A percentile compares a stretch with the other conserved stretches of the same genome.
phyloP scores from a whole-genome alignment of 805 yeast genomes.

The Saccharomyces mikatae region DNA sequence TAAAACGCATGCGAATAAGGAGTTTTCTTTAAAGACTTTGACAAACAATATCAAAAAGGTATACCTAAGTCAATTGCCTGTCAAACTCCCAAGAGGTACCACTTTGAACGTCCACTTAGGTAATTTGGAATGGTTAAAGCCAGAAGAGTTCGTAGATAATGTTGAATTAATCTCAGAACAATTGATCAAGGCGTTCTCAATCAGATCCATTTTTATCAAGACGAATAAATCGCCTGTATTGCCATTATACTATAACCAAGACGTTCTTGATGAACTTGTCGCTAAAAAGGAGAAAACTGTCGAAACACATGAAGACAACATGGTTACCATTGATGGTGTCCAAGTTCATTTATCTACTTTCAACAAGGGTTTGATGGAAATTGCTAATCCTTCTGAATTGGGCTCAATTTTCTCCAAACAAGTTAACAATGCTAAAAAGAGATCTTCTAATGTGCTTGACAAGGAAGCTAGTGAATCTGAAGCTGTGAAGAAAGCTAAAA shows the following conservation, averaged over 20 bases:
- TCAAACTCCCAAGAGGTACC: slow-evolving; percentile 66
- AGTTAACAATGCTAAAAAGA: slow-evolving; percentile 35
- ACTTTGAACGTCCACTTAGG: slow-evolving; percentile 65
- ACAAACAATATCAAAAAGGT: slow-evolving; percentile 52
- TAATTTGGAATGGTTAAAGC: slow-evolving; percentile 34
- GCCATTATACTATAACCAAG: slow-evolving; percentile 69
- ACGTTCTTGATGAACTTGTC: slow-evolving; percentile 33
- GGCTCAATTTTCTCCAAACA: slow-evolving; percentile 53
- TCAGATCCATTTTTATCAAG: slow-evolving; percentile 58
- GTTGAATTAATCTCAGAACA: slow-evolving; percentile 44
- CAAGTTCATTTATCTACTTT: slow-evolving; percentile 47
- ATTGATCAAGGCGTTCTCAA: slow-evolving; percentile 36
- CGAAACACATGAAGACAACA: slow-evolving; percentile 17
- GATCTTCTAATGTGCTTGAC: slow-evolving; percentile 9
- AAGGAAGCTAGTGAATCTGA: slow-evolving; percentile 4
- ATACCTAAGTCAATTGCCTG: slow-evolving; percentile 46
- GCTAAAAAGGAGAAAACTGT: slow-evolving; percentile 22
- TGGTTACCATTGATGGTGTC: slow-evolving; percentile 31
- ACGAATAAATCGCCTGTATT: slow-evolving; percentile 68
- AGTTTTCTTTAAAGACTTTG: slow-evolving; percentile 42
- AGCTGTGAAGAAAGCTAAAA: slow-evolving; percentile 19
- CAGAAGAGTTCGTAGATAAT: slow-evolving; percentile 51
- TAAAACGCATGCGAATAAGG: slow-evolving; percentile 32
- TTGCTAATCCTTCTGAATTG: slow-evolving; percentile 66
- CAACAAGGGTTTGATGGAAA: slow-evolving; percentile 76